Base-by-base conservation (phyloP, 1,284 basidiomycete species). In the Irpex sp. region DNA sequence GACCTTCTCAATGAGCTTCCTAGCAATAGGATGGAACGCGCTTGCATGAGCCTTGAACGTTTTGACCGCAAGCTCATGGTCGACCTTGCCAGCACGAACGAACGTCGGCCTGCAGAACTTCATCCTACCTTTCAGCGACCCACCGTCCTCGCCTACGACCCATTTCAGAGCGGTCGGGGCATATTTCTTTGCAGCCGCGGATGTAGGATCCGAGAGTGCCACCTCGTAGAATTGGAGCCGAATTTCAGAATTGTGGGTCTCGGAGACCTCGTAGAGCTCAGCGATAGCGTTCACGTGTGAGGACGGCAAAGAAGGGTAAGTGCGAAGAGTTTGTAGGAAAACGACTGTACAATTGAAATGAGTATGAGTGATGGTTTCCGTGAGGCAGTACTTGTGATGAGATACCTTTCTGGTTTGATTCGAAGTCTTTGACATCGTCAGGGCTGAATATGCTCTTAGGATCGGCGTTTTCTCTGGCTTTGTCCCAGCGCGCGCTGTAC, bases 21-120 rank as follows among this genome's bases (percentile, higher is more conserved):
- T 15, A 21, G 50, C 50, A 51, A 51, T 92, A 0, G 92, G 89
- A 75, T 93, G 92, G 79, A 93, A 94, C 19, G 79, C 78, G 7
- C 72, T 72, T 71, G 83, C 84, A 65, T 83, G 75, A 50, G 74
- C 77, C 53, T 71, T 69, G 72, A 89, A 94, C 39, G 77, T 79
- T 21, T 79, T 77, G 67, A 85, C 77, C 21, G 95, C 91, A 39
- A 95, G 75, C 17, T 78, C 76, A 13, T 77, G 74, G 72, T 94
- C 82, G 17, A 91, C 87, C 61, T 82, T 79, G 39, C 71, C 74
- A 8, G 86, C 80, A 0, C 77, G 81, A 46, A 82, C 75, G 69
- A 92, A 86, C 9, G 84, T 77, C 0, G 89, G 89, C 60, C 92
- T 75, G 73, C 90, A 92, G 77, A 92, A 92, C 73, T 93, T 93